Evolutionary conservation across 768 basidiomycete species (phyloP).

Genomic region (Candolleomyces efflorescens): DNA sequence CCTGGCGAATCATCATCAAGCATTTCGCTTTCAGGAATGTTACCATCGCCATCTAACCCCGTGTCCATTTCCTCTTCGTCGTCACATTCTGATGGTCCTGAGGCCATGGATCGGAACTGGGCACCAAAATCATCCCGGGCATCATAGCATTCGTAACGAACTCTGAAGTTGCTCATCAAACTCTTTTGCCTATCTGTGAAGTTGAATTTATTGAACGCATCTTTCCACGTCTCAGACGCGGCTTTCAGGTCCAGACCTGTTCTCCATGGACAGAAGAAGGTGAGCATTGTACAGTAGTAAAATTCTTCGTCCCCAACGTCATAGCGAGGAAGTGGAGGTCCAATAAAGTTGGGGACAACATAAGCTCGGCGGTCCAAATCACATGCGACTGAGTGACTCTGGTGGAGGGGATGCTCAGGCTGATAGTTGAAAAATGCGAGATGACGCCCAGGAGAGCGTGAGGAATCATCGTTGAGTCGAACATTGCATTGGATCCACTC

Average conservation of each 20-base stretch:
- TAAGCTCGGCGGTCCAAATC: neutral
- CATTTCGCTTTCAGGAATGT: too few relatives aligned
- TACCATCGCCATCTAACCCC: too few relatives aligned
- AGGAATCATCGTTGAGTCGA: too few relatives aligned
- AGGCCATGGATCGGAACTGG: neutral
- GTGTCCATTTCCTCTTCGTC: too few relatives aligned
- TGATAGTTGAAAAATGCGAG: too few relatives aligned
- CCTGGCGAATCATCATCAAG: too few relatives aligned
- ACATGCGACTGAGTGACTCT: neutral
- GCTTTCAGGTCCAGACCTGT: neutral
- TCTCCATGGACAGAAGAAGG: neutral
- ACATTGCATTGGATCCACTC: conserved; percentile 2
- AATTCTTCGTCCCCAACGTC: neutral
- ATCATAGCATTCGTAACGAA: too few relatives aligned
- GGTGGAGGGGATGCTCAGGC: neutral
- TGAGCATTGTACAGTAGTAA: neutral
- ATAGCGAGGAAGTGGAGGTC: neutral
- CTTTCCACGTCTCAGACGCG: neutral
- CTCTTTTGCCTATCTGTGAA: neutral
- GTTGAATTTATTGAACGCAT: neutral
- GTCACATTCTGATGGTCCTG: too few relatives aligned
- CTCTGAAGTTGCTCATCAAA: neutral
- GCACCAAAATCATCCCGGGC: too few relatives aligned
- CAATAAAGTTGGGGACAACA: neutral
- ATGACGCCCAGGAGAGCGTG: too few relatives aligned